Base-by-base conservation (phyloP, 2,329 filamentous ascomycete genomes). In the Fusarium sororula region DNA sequence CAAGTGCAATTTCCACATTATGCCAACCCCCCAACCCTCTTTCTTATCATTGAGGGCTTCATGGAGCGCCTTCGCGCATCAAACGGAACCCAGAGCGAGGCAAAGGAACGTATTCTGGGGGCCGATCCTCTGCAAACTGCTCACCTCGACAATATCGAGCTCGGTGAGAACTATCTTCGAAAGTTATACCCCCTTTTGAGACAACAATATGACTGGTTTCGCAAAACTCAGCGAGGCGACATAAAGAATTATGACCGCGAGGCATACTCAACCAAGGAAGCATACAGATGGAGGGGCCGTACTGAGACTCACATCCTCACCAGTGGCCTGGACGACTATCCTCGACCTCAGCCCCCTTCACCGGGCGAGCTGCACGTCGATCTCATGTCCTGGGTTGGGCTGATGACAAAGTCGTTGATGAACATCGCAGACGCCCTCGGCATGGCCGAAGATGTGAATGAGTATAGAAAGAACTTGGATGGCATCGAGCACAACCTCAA, bases 1-100 rank as follows among this genome's bases (percentile, higher is more conserved):
- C 95, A 97, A 78, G 90, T 95, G 20, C 96, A 98, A 80, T 98
- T 98, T 80, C 96, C 96, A 30, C 95, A 98, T 82, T 98, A 98
- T 79, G 96, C 96, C 58, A 99, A 99, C 82, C 96, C 96, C 0
- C 96, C 96, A 1, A 98, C 96, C 1, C 88, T 98, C 4, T 98
- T 98, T 84, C 91, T 98, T 80, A 91, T 96, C 68, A 87, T 99
- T 22, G 94, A 97, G 74, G 89, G 88, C 15, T 95, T 98, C 79
- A 90, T 97, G 79, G 92, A 94, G 80, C 95, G 93, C 80, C 87
- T 97, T 41, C 88, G 91, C 65, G 84, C 84, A 69, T 80, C 83
- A 45, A 90, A 90, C 64, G 88, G 86, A 26, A 88, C 82, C 59
- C 77, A 83, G 32, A 78, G 81, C 4, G 78, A 79, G 3, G 78